phyloP scores from a whole-genome alignment of 176 grass and related monocot species.

The Urochloa ruziziensis region DNA sequence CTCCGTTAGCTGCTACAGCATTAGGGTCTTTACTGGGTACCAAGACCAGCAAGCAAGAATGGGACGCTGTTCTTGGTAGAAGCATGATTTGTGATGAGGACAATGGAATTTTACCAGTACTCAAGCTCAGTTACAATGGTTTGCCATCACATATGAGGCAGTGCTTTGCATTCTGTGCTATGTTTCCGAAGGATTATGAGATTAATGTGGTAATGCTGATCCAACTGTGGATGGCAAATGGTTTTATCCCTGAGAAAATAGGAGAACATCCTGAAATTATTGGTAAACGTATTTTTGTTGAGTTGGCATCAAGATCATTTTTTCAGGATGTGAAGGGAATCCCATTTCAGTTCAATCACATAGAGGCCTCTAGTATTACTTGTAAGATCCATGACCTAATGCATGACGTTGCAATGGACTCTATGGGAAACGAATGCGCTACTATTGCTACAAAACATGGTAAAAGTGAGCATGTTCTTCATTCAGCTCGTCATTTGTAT shows the following conservation, averaged over 20 bases:
- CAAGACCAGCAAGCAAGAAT: background rate
- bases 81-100: background rate
- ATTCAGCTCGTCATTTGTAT: background rate
- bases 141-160: slow-evolving; percentile 5
- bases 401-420: slow-evolving; percentile 24
- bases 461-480: background rate
- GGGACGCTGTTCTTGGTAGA: background rate
- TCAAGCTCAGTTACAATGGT: background rate
- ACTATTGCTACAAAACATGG: background rate
- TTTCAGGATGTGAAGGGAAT: background rate
- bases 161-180: background rate
- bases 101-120: background rate
- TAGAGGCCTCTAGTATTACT: background rate
- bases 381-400: slow-evolving; percentile 34
- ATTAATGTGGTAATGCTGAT: slow-evolving; percentile 10
- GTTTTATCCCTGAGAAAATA: background rate
- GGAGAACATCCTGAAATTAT: background rate
- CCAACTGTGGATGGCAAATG: slow-evolving; percentile 31
- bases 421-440: background rate
- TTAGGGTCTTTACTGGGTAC: background rate
- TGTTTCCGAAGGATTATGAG: slow-evolving; percentile 27
- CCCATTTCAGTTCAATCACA: too few species aligned
- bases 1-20: background rate
- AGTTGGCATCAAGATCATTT: slow-evolving; percentile 8
- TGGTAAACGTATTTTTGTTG: background rate